Conservation (phyloP, 371 early-diverging fungal genomes). For the Dinochytrium kinnereticum region DNA sequence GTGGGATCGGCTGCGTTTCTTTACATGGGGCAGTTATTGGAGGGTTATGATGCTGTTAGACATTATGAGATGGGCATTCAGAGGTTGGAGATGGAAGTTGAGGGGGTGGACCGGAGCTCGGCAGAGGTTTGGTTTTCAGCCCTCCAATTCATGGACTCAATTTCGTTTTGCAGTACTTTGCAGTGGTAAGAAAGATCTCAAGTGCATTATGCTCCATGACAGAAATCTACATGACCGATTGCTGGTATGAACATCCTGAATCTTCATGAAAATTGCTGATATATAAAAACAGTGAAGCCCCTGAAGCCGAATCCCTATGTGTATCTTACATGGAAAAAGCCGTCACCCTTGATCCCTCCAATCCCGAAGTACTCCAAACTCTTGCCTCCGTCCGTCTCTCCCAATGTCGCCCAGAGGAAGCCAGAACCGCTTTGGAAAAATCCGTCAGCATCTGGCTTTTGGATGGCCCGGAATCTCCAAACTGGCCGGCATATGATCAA, state of each 20-base stretch:
- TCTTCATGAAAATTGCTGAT: not conserved
- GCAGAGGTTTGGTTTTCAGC: not conserved
- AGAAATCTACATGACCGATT: constrained; percentile 96
- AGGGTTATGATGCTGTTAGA: constrained; percentile 75
- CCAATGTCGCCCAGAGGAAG: constrained; percentile 83
- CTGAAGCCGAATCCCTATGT: constrained; percentile 86
- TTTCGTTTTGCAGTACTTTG: not conserved
- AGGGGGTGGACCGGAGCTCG: constrained; percentile 4
- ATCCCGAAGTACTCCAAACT: constrained; percentile 86
- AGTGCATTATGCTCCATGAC: constrained; percentile 91
- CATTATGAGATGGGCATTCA: constrained; percentile 84
- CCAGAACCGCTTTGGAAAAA: constrained; percentile 67
- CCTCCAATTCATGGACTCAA: not conserved
- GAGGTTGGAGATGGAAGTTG: constrained; percentile 63
- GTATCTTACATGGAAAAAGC: constrained; percentile 76
- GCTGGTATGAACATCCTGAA: constrained; percentile 65
- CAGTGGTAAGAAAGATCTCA: constrained; percentile 65
- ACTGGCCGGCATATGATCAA: constrained; percentile 73
- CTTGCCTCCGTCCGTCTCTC: constrained; percentile 90
- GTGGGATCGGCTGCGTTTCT: constrained; percentile 74
- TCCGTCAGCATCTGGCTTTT: constrained; percentile 75
- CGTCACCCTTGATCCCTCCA: constrained; percentile 67
- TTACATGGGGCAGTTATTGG: constrained; percentile 87
- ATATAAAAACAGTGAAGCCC: constrained; percentile 72
- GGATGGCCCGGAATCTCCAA: constrained; percentile 29